Evolutionary conservation across 306 rosid species (phyloP), one percentile per base, ranked within the genome.

Genomic region (Cicer arietinum): DNA sequence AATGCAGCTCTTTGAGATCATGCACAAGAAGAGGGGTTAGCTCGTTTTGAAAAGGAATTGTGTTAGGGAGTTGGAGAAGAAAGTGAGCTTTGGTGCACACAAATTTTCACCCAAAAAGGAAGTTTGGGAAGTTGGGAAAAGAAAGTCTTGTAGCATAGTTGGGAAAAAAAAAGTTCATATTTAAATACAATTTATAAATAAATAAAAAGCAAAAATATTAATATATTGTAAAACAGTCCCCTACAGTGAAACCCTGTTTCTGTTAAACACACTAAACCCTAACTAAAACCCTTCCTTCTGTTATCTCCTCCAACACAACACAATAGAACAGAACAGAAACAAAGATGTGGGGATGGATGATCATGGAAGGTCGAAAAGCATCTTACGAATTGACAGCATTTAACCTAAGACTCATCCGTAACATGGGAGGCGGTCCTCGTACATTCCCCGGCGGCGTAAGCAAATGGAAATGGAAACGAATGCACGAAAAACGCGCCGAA

Each of bases 401-500:
- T 69, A 67, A 30, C 67, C 74, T 87, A 63, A 46, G 76, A 0
- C 58, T 79, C 54, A 25, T 83, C 14, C 89, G 97, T 9, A 61
- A 79, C 71, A 94, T 94, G 99, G 97, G 97, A 3, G 98, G 96
- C 5, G 97, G 98, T 41, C 96, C 98, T 16, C 91, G 96, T 7
- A 94, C 98, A 18, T 94, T 91, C 75, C 96, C 96, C 0, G 95
- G 97, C 22, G 95, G 97, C 3, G 90, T 92, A 0, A 89, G 8
- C 92, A 94, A 94, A 84, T 94, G 99, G 99, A 86, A 92, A 67
- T 90, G 95, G 97, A 94, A 94, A 84, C 96, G 97, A 40, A 91
- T 92, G 99, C 99, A 94, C 78, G 99, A 92, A 86, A 92, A 94
- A 39, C 83, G 88, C 7, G 98, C 97, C 54, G 61, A 66, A 67